phyloP scores from a whole-genome alignment of 805 yeast genomes.

The Metschnikowia amazonensis region DNA sequence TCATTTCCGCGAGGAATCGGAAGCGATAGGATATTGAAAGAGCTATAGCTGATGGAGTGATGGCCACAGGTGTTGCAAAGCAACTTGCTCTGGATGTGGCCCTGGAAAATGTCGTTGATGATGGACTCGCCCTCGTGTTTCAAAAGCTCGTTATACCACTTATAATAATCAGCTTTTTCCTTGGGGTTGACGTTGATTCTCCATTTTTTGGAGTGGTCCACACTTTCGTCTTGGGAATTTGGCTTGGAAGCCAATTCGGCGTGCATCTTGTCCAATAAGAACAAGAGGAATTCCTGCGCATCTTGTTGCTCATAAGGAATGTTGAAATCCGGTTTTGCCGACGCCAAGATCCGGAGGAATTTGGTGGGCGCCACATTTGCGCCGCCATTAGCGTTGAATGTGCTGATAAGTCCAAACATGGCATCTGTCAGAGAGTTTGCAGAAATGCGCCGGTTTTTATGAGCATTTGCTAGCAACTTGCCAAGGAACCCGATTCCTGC shows the following conservation, averaged over 20 bases:
- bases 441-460: neutral
- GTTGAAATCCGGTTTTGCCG: slow-evolving; percentile 59
- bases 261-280: slow-evolving; percentile 63
- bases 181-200: slow-evolving; percentile 27
- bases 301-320: slow-evolving; percentile 80
- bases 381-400: slow-evolving; percentile 57
- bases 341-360: slow-evolving; percentile 50
- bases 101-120: slow-evolving; percentile 63
- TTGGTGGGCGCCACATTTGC: slow-evolving; percentile 62
- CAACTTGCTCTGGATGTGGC: slow-evolving; percentile 64
- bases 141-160: slow-evolving; percentile 56
- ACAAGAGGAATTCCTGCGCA: slow-evolving; percentile 70
- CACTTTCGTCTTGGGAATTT: slow-evolving; percentile 9
- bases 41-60: slow-evolving; percentile 55
- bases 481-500: slow-evolving; percentile 53
- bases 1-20: slow-evolving; percentile 45
- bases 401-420: slow-evolving; percentile 50
- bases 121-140: slow-evolving; percentile 63
- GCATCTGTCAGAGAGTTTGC: slow-evolving; percentile 42
- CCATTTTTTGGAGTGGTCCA: slow-evolving; percentile 28
- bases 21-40: slow-evolving; percentile 59
- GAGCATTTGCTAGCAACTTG: slow-evolving; percentile 42
- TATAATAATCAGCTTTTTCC: slow-evolving; percentile 49
- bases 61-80: slow-evolving; percentile 63
- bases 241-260: slow-evolving; percentile 49